Evolutionary conservation across 306 rosid genomes (phyloP).

Genomic region (Pueraria montana): DNA sequence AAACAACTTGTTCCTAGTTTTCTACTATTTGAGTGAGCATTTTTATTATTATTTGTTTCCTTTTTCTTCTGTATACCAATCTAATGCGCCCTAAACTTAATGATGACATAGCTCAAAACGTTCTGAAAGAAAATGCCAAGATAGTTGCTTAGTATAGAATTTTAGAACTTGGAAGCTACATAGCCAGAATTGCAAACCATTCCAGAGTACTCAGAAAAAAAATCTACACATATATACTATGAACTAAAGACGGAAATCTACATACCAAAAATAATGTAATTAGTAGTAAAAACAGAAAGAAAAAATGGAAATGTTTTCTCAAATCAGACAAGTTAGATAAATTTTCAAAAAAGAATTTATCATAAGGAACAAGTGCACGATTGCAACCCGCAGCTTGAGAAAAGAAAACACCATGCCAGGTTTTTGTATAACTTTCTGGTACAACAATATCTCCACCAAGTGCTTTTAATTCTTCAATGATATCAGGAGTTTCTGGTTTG

Average conservation of each 20-base stretch:
- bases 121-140: background rate
- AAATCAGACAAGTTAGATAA: background rate
- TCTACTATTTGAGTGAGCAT: background rate
- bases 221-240: background rate
- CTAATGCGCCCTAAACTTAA: too few species aligned
- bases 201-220: background rate
- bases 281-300: background rate
- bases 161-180: background rate
- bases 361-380: background rate
- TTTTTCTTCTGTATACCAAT: too few species aligned
- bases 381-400: background rate
- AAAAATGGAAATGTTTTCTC: background rate
- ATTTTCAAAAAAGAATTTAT: background rate
- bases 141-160: too few species aligned
- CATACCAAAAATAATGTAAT: background rate
- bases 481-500: slow-evolving; percentile 12
- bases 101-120: background rate
- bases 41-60: background rate
- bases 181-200: background rate
- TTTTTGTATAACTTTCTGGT: slow-evolving; percentile 38
- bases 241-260: background rate
- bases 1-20: background rate
- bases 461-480: slow-evolving; percentile 36
- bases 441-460: slow-evolving; percentile 41
- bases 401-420: background rate